Evolutionary conservation across 2,329 filamentous ascomycete genomes (phyloP), one percentile per base, ranked within the genome.

Genomic region (Karstenula rhodostoma): DNA sequence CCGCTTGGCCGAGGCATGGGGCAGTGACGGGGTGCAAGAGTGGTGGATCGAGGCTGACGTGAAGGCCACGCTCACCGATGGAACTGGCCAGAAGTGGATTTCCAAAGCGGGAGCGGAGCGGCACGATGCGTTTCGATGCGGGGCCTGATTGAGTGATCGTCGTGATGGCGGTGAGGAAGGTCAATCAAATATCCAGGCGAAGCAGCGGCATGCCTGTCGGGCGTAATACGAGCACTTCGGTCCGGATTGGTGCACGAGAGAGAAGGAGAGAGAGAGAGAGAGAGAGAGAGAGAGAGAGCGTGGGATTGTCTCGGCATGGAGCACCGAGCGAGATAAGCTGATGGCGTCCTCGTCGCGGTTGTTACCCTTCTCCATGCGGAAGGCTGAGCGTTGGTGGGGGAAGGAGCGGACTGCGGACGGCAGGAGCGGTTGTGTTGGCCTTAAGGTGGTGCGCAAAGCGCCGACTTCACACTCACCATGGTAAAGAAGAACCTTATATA

Each of bases 91-190:
- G 50, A 27, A 37, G 44, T 37, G 32, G 17, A 27, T 23, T 54
- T 43, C 58, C 57, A 48, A 35, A 52, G 58, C 61, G 62, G 64
- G 62, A 65, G 62, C 64, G 64, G 64, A 58, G 64, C 64, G 64
- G 62, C 60, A 58, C 64, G 64, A 32, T 55, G 50, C 54, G 43
- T 46, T 33, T 22, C 42, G 47, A 27, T 19, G 17, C 25, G 29
- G 7, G 49, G n/a, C 27, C 19, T 43, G 46, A 29, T 44, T 35
- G 48, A 49, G 22, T 40, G 43, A 32, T 55, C n/a, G 15, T 44
- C 35, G 19, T 19, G 17, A 50, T 44, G 17, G 40, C 40, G 53
- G 54, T 42, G 37, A 40, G 40, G 37, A 17, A 48, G 32, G n/a
- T 23, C 15, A 37, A 23, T 3, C 27, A n/a, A 37, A 37, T 4